A percentile compares a stretch with the other conserved stretches of the same genome.
phyloP scores from a whole-genome alignment of 139 green algal species.

The Chlorella vulgaris region DNA sequence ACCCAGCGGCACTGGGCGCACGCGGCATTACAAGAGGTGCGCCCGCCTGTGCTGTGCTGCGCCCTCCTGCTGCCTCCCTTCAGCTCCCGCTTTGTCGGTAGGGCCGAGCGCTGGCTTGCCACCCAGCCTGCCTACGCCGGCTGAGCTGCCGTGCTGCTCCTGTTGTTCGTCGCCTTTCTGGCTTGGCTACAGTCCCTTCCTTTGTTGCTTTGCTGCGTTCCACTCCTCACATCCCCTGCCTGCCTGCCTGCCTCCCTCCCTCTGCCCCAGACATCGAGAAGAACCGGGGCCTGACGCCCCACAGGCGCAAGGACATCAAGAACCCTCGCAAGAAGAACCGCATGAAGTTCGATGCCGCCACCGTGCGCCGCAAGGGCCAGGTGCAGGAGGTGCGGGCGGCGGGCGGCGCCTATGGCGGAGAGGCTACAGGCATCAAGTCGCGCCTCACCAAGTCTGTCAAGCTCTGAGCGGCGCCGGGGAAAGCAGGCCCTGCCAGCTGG shows the following conservation, averaged over 20 bases:
- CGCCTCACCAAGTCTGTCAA: conserved; percentile 68
- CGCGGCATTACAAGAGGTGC: conserved; percentile 66
- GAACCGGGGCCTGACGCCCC: conserved; percentile 96
- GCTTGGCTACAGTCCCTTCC: no score
- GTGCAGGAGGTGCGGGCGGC: conserved; percentile 72
- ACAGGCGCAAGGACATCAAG: conserved; percentile 91
- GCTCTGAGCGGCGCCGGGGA: neutral
- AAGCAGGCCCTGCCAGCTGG: neutral
- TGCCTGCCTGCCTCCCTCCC: neutral
- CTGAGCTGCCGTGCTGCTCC: no score
- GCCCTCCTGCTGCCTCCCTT: neutral
- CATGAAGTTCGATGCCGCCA: conserved; percentile 83
- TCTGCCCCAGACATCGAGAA: conserved; percentile 92
- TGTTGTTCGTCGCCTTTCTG: no score
- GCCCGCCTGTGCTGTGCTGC: neutral
- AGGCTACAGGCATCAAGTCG: conserved; percentile 95
- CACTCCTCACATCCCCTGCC: neutral
- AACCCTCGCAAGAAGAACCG: conserved; percentile 90
- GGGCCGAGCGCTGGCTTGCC: no score
- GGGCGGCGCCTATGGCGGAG: conserved; percentile 82
- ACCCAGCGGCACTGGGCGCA: conserved; percentile 51
- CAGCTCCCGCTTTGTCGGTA: no score
- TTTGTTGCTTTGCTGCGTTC: no score
- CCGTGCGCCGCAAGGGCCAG: conserved; percentile 85
- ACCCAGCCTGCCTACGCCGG: no score